Evolutionary conservation across 371 early-diverging fungal species (phyloP).

Genomic region (Rhizopus microsporus): DNA sequence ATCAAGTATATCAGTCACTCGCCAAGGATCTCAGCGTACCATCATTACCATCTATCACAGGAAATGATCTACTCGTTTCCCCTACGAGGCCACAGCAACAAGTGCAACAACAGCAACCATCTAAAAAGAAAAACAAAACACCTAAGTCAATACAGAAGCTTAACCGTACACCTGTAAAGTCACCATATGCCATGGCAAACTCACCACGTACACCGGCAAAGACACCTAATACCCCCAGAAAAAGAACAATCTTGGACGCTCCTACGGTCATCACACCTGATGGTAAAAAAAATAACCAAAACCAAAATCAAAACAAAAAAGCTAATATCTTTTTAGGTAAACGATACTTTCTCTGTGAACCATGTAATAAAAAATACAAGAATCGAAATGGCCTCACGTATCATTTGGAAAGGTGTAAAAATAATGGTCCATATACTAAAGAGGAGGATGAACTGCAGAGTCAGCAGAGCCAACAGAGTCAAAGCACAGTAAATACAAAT

Average conservation of each 20-base stretch:
- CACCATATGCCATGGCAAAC: neutral
- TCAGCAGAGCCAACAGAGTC: neutral
- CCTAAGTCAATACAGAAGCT: constrained; percentile 1
- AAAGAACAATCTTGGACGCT: constrained; percentile 17
- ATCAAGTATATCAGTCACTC: neutral
- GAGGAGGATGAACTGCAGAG: constrained; percentile 26
- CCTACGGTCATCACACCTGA: constrained; percentile 27
- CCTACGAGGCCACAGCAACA: constrained; percentile 8
- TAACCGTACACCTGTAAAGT: constrained; percentile 5
- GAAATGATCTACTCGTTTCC: constrained; percentile 3
- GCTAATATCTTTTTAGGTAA: constrained; percentile 6
- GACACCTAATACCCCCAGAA: constrained; percentile 15
- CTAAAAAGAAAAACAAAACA: constrained; percentile 8
- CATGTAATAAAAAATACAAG: constrained; percentile 50
- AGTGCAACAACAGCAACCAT: constrained; percentile 1
- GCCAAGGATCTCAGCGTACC: neutral
- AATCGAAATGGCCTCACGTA: constrained; percentile 43
- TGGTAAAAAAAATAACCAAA: constrained; percentile 21
- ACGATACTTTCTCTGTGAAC: constrained; percentile 41
- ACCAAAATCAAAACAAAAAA: neutral
- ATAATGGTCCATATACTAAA: constrained; percentile 19
- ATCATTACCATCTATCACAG: neutral
- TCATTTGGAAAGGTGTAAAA: constrained; percentile 47
- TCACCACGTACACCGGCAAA: constrained; percentile 3
- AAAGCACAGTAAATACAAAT: neutral